Base-by-base conservation (phyloP, 1,284 basidiomycete species). In the Porogramme epimiltina region DNA sequence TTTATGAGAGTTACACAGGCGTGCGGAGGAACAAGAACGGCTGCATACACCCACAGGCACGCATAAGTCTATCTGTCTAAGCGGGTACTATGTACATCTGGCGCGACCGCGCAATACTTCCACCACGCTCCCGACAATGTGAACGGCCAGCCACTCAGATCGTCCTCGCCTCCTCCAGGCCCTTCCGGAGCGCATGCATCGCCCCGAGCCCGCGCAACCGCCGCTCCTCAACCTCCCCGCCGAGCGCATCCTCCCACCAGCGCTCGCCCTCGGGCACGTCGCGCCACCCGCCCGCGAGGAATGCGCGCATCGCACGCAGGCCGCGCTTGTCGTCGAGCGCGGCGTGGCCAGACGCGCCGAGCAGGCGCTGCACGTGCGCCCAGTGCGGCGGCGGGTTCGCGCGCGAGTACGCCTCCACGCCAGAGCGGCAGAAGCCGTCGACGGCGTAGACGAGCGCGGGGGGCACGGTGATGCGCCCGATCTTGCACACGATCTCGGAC, bases 391-490 rank as follows among this genome's bases (percentile, higher is more conserved):
- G 84, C 10, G 81, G 81, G 56, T 78, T 74, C 4, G 65, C 51
- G 38, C 39, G 70, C 2, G 79, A 79, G 61, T 78, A 80, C 5
- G 43, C 42, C 18, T 20, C 46, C 51, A 8, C 61, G 25, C 13
- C 53, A 39, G 10, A 22, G 26, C 23, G 66, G 25, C 72, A 72
- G 61, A 84, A 79, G 0, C 85, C 85, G 49, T 84, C 81, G 3
- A 69, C 61, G 0, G 79, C 84, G 25, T 86, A 64, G 9, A 79
- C 76, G 50, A 89, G 55, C 2, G 71, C 73, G 10, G 91, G 91
- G 3, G 91, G 91, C 46, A 92, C 77, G 11, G 89, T 92, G 54
- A 91, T 81, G 1, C 90, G 77, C 0, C 84, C 87, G 39, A 81
- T 68, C 69, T 93, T 93, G 79, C 85, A 91, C 63, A 87, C 89